These are phyloP conservation scores for Pichia membranifaciens DNA, from an alignment of 805 yeast species.

Conservation along the genomic window DNA sequence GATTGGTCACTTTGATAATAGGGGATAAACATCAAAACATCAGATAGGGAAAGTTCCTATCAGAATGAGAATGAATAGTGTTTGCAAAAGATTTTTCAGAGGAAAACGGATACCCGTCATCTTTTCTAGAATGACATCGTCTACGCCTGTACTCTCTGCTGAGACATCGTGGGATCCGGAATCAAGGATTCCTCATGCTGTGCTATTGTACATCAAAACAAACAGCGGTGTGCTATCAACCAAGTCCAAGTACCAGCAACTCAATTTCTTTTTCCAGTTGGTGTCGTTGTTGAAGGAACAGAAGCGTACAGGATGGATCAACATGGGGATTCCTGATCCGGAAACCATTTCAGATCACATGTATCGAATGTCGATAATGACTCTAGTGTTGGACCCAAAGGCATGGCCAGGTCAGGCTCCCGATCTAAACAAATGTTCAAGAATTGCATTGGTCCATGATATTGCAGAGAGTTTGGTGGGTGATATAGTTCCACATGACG, in stretches of 20 bases:
- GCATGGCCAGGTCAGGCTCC: slow-evolving; percentile 22
- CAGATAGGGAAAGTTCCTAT: no score
- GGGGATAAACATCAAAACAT: no score
- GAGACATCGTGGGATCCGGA: slow-evolving; percentile 39
- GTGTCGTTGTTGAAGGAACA: slow-evolving; percentile 69
- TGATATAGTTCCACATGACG: slow-evolving; percentile 82
- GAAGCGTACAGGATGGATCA: slow-evolving; percentile 92
- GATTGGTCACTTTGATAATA: no score
- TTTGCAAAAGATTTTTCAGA: no score
- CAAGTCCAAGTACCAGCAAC: slow-evolving; percentile 22
- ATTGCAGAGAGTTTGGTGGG: slow-evolving; percentile 94
- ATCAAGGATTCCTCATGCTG: slow-evolving; percentile 36
- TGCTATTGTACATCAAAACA: slow-evolving; percentile 27
- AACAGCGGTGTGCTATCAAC: not conserved
- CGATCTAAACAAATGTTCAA: slow-evolving; percentile 64
- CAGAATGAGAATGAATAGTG: no score
- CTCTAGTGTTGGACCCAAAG: slow-evolving; percentile 38
- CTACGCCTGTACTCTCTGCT: not conserved
- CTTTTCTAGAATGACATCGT: slow-evolving; percentile 1
- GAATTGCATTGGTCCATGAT: slow-evolving; percentile 87
- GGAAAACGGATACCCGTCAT: no score
- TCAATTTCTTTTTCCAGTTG: slow-evolving; percentile 45
- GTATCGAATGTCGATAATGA: slow-evolving; percentile 88
- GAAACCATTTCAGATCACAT: slow-evolving; percentile 90
- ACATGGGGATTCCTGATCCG: slow-evolving; percentile 48